Conservation (phyloP, 441 rosid species). For the Gossypium lobatum region DNA sequence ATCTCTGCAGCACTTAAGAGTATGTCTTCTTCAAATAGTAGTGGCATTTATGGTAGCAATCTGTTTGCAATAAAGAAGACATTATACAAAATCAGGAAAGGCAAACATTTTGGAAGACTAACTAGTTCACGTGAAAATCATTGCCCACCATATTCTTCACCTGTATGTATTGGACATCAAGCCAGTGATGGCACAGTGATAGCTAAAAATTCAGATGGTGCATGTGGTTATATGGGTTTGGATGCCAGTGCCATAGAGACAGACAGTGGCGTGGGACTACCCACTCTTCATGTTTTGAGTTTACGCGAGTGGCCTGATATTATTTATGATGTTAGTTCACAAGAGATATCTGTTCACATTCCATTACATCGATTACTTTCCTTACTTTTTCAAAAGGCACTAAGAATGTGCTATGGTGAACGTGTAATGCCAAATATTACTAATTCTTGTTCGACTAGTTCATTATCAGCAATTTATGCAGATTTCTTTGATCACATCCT, state of each 20-base stretch:
- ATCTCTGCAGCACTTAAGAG: conserved; percentile 33
- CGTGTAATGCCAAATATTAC: conserved; percentile 27
- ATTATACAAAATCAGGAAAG: conserved; percentile 44
- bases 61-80: conserved; percentile 53
- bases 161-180: conserved; percentile 25
- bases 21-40: conserved; percentile 30
- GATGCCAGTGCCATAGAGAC: conserved; percentile 36
- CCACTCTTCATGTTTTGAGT: conserved; percentile 38
- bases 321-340: conserved; percentile 72
- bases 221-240: conserved; percentile 26
- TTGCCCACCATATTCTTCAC: conserved; percentile 28
- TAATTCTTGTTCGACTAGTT: conserved; percentile 25
- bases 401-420: conserved; percentile 64
- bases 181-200: conserved; percentile 36
- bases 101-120: conserved; percentile 48
- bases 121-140: conserved; percentile 48
- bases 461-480: conserved; percentile 25
- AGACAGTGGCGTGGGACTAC: conserved; percentile 29
- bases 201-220: conserved; percentile 32
- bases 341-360: conserved; percentile 78
- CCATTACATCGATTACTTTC: conserved; percentile 85
- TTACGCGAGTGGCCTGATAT: conserved; percentile 73
- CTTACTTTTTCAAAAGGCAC: conserved; percentile 65
- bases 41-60: conserved; percentile 36
- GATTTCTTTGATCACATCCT: conserved; percentile 71